Base-by-base conservation (phyloP, 306 rosid species). In the Arachis stenosperma region DNA sequence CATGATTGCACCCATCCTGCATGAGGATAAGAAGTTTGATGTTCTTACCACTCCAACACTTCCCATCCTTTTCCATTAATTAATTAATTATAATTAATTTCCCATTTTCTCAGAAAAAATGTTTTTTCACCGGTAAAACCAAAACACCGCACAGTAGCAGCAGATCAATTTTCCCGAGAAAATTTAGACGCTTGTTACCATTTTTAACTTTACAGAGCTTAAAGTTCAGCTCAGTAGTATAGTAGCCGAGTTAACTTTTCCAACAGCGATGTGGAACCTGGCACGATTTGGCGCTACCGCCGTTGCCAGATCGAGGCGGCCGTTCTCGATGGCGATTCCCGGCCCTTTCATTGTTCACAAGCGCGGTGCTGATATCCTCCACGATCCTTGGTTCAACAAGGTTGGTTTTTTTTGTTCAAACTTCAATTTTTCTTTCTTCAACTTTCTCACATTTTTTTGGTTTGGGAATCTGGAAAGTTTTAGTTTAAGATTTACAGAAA, bases 351-450 rank as follows among this genome's bases (percentile, higher is more conserved):
- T 94, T 73, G 90, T 94, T 47, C 99, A 90, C 63, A 94, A 94
- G 84, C 99, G 99, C 55, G 99, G 99, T 40, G 89, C 99, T 65
- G 99, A 94, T 64, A 94, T 94, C 79, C 99, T 94, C 55, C 99
- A 94, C 63, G 99, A 94, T 86, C 99, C 99, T 1, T 94, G 98
- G 99, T 91, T 91, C 87, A 94, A 94, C 80, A 94, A 94, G 99
- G 99, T 94, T 65, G 37, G 37, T 33, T 33, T 33, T 17, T 33
- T 33, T 3, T 17, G 65, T 2, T 30, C 57, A 10, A 7, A 9
- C 14, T 67, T 44, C 64, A n/a, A 15, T 46, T 43, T 58, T 36
- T 37, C 58, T 7, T 44, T 40, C 22, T 13, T 52, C 13, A 7
- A 46, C 0, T 52, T 39, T 58, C 12, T 36, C 53, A 8, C 7